A percentile compares a stretch with the other conserved stretches of the same genome.
Evolutionary conservation across 495 filamentous ascomycete genomes (phyloP).

Genomic region (Penicillium paxilli): DNA sequence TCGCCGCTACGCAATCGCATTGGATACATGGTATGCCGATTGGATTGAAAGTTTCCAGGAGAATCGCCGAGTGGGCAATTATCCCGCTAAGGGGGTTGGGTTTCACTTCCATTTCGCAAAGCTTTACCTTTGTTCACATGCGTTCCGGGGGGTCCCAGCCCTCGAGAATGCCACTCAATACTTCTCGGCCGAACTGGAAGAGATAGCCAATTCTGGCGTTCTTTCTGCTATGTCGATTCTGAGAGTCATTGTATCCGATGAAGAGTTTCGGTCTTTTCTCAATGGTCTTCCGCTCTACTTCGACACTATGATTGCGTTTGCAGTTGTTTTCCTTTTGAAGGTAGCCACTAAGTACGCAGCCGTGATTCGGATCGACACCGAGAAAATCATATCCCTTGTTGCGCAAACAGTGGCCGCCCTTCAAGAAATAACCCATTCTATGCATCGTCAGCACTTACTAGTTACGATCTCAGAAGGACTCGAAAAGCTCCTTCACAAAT

Average conservation of each 20-base stretch:
- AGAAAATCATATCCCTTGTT: slow-evolving; percentile 28
- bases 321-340: slow-evolving; percentile 35
- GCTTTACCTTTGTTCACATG: slow-evolving; percentile 37
- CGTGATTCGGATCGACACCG: slow-evolving; percentile 25
- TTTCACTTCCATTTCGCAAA: slow-evolving; percentile 35
- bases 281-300: slow-evolving; percentile 36
- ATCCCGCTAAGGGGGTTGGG: slow-evolving; percentile 30
- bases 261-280: slow-evolving; percentile 29
- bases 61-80: slow-evolving; percentile 30
- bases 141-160: slow-evolving; percentile 26
- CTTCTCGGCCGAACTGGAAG: slow-evolving; percentile 26
- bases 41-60: slow-evolving; percentile 29
- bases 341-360: slow-evolving; percentile 28
- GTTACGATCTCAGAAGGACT: slow-evolving; percentile 27
- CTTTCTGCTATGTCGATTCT: slow-evolving; percentile 33
- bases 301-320: slow-evolving; percentile 39
- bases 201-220: slow-evolving; percentile 31
- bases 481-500: slow-evolving; percentile 20
- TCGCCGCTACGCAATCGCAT: slow-evolving; percentile 23
- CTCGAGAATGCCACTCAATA: slow-evolving; percentile 4
- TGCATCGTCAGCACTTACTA: slow-evolving; percentile 30
- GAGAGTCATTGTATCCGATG: slow-evolving; percentile 26
- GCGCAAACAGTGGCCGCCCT: slow-evolving; percentile 25
- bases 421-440: slow-evolving; percentile 22
- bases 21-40: slow-evolving; percentile 34